Base-by-base conservation (phyloP, 345 rosid genomes). In the Gossypium arboreum region DNA sequence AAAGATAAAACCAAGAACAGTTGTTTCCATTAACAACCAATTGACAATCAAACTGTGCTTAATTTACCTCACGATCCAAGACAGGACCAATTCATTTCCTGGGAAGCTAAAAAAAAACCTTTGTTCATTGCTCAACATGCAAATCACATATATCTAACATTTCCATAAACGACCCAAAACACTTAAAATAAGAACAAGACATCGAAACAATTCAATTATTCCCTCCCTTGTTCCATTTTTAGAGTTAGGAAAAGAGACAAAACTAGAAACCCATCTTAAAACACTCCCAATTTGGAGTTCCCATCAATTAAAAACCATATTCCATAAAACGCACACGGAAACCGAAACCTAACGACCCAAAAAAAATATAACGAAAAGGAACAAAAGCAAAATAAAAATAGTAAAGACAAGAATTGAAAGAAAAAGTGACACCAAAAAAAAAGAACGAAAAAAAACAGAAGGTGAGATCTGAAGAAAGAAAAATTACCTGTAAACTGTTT, bases 391-490 rank as follows among this genome's bases (percentile, higher is more conserved):
- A 60, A 45, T 24, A 15, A 29, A 16, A 51, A 50, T 10, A 15
- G 9, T 24, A 17, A 69, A 69, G 25, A 51, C 15, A 50, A 50
- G 7, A 50, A 25, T n/a, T 44, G 34, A 66, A 66, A 65, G 51
- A n/a, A 65, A 41, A 41, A 9, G 2, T 47, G 39, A 12, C 41
- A 24, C 47, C 13, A 47, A 15, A 45, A 22, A 7, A 4, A 0
- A 52, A n/a, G 34, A 29, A 9, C 20, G 20, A 1, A 24, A 47
- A 15, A 45, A 22, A 13, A 4, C 3, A 52, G 48, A 52, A 29
- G 16, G 2, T n/a, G 61, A 70, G 73, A 70, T 70, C 73, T 70
- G 73, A 52, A 47, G 25, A 29, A n/a, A 52, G 25, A n/a, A 29
- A 29, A 29, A 27, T 70, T 52, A 70, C 73, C 48, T 17, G 61